Percentiles rank a stretch among this genome's conserved stretches.
phyloP scores from a whole-genome alignment of 1,139 yeast species.

The Pichia cactophila region DNA sequence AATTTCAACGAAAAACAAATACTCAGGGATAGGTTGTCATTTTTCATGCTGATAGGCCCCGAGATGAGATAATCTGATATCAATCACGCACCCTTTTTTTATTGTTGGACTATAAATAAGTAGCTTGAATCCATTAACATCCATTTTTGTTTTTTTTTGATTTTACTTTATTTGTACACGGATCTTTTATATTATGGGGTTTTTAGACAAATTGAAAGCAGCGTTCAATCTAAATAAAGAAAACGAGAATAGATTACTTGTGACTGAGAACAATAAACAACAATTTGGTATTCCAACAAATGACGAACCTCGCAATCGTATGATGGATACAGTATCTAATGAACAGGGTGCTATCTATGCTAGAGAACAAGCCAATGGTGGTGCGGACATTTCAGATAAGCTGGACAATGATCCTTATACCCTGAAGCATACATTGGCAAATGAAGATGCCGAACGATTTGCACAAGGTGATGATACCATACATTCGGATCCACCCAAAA shows the following conservation, averaged over 20 bases:
- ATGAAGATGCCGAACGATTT: conserved; percentile 6
- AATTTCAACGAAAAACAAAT: too few species aligned
- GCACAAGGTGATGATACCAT: conserved; percentile 3
- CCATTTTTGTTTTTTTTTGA: not conserved
- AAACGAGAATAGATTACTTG: conserved; percentile 9
- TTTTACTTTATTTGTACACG: not conserved
- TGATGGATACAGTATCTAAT: conserved; percentile 15
- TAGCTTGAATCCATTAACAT: not conserved
- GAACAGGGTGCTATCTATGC: conserved; percentile 10
- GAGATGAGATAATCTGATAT: too few species aligned
- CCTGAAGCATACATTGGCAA: conserved; percentile 9
- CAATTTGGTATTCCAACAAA: conserved; percentile 9
- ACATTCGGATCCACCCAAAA: conserved; percentile 5
- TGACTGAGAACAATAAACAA: conserved; percentile 13
- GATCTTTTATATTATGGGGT: conserved; percentile 6
- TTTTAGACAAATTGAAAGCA: conserved; percentile 8
- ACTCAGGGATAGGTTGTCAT: too few species aligned
- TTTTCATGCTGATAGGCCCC: too few species aligned
- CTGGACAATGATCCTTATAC: conserved; percentile 2
- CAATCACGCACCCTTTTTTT: not conserved
- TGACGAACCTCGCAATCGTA: conserved; percentile 12
- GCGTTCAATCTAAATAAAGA: conserved; percentile 3
- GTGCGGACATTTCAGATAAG: not conserved
- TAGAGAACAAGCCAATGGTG: not conserved
- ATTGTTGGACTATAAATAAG: not conserved